Percentiles rank a stretch among this genome's conserved stretches.
These are phyloP conservation scores for Phialocephala sp. DNA, from an alignment of 2,329 filamentous ascomycete species.

Conservation along the genomic window DNA sequence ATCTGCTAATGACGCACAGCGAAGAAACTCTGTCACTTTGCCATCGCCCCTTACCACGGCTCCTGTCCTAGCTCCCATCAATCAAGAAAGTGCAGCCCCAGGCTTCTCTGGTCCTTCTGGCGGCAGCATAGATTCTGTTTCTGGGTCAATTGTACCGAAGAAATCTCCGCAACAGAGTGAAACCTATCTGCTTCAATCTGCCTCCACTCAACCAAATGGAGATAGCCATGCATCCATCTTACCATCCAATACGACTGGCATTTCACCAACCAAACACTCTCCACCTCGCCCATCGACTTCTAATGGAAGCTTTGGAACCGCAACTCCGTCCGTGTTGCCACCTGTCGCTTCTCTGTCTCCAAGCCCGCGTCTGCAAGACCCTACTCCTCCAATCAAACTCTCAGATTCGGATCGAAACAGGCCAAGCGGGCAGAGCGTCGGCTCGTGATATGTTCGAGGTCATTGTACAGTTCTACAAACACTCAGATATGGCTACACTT, in stretches of 20 bases:
- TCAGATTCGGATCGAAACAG: slow-evolving; percentile 33
- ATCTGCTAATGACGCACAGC: slow-evolving; percentile 29
- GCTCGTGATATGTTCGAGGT: background rate
- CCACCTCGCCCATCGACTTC: slow-evolving; percentile 37
- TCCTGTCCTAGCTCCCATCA: slow-evolving; percentile 39
- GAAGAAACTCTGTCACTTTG: slow-evolving; percentile 38
- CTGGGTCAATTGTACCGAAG: slow-evolving; percentile 26
- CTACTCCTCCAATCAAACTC: slow-evolving; percentile 65
- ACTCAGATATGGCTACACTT: background rate
- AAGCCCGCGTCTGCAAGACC: slow-evolving; percentile 59
- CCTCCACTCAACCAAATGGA: slow-evolving; percentile 16
- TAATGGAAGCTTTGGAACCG: slow-evolving; percentile 37
- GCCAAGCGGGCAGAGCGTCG: slow-evolving; percentile 4
- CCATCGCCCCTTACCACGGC: slow-evolving; percentile 40
- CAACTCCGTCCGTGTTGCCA: slow-evolving; percentile 56
- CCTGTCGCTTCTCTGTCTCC: slow-evolving; percentile 63
- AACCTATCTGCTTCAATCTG: background rate
- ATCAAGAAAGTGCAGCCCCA: slow-evolving; percentile 20
- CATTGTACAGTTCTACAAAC: background rate
- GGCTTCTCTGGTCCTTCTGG: slow-evolving; percentile 9
- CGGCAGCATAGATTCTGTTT: slow-evolving; percentile 12
- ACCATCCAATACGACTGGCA: slow-evolving; percentile 46
- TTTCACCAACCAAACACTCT: slow-evolving; percentile 54
- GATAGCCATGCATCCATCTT: slow-evolving; percentile 36
- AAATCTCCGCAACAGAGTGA: slow-evolving; percentile 25